Base-by-base conservation (phyloP, 805 yeast species). In the Candida khao-thaluensis region DNA sequence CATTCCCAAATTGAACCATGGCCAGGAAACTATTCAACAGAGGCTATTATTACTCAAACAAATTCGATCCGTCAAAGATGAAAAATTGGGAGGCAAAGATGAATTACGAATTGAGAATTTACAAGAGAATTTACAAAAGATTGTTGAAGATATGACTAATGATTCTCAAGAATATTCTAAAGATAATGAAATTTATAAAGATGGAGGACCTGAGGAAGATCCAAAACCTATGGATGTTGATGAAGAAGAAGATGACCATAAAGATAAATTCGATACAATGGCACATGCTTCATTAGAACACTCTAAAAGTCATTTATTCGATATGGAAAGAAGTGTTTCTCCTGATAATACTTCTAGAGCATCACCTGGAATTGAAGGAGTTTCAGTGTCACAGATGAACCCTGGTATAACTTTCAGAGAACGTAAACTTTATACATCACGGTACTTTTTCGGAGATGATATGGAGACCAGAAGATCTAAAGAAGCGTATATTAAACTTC, bases 391-490 rank as follows among this genome's bases (percentile, higher is more conserved):
- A 0, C 63, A 72, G 2, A 69, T 77, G 68, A 77, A 74, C 43
- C 76, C 83, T 4, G 69, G 74, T 1, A 56, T 77, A 21, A 74
- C 80, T 0, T 75, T 74, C 42, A 73, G 85, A 50, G 82, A 79
- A 46, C 57, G 77, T 29, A 80, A 80, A 45, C 69, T 81, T 14
- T 83, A 81, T 56, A 76, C 80, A 5, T 76, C 81, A 28, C 77
- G 76, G 40, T 84, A 84, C 52, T 79, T 64, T 47, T 85, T 84
- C 56, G 85, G 83, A 1, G 71, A 69, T 28, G 72, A 72, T 18
- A 63, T 68, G 9, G 70, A 66, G n/a, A 67, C 70, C 24, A 70
- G 76, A 44, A 54, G 62, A 28, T 43, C 60, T 3, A 53, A 54
- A 42, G 58, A 54, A 10, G 37, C 53, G 20, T 69, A 69, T 37